phyloP scores from a whole-genome alignment of 768 basidiomycete genomes.

The Mrakia hoshinonis region DNA sequence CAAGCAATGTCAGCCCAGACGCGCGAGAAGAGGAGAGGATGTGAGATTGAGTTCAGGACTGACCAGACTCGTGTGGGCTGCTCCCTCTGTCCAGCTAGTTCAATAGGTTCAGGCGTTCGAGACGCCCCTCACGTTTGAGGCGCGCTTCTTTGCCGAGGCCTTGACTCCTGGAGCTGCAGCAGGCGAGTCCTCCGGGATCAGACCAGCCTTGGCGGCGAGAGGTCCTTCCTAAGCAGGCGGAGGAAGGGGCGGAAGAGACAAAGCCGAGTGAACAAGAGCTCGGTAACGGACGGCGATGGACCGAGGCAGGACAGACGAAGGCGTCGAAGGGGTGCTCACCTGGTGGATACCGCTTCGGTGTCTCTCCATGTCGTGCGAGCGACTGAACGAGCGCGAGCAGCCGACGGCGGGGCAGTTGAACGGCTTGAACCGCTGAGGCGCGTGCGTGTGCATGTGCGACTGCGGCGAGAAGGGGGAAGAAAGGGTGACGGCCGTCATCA shows the following conservation, averaged over 20 bases:
- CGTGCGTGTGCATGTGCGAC: constrained; percentile 84
- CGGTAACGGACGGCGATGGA: neutral
- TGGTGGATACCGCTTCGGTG: constrained; percentile 77
- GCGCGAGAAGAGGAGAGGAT: too few species aligned
- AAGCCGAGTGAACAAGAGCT: neutral
- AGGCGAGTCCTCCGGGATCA: constrained; percentile 5
- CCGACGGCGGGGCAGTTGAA: constrained; percentile 75
- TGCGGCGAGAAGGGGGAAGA: constrained; percentile 13
- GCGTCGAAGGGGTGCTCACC: constrained; percentile 45
- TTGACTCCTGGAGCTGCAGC: constrained; percentile 5
- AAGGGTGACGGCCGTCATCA: neutral
- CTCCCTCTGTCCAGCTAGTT: too few species aligned
- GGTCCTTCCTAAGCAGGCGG: constrained; percentile 1
- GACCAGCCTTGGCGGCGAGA: constrained; percentile 15
- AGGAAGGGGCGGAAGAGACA: neutral
- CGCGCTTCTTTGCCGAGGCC: constrained; percentile 4
- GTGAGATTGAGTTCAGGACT: too few species aligned
- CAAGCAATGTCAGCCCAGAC: too few species aligned
- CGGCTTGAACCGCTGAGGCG: constrained; percentile 81
- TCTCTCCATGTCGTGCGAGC: constrained; percentile 86
- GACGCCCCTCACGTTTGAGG: neutral
- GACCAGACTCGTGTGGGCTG: too few species aligned
- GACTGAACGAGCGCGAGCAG: constrained; percentile 83
- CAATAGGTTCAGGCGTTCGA: neutral
- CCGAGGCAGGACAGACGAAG: neutral